Percentiles rank a stretch among this genome's conserved stretches.
Evolutionary conservation across 2,329 filamentous ascomycete species (phyloP).

Genomic region (Geosmithia flava): DNA sequence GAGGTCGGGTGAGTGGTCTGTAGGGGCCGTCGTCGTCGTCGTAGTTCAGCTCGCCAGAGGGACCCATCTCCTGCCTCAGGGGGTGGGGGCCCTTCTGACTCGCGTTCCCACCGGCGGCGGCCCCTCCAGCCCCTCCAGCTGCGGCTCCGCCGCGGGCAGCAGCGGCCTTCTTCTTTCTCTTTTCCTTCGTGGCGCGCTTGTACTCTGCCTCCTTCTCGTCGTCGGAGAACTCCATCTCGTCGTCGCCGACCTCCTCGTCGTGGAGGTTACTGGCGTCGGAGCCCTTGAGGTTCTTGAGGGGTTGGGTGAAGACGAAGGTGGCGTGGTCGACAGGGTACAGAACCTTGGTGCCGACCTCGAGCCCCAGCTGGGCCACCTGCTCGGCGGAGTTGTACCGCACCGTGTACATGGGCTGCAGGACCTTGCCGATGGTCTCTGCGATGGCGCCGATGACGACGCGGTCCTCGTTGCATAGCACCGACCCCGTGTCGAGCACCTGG

Average conservation of each 20-base stretch:
- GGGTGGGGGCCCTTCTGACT: slow-evolving; percentile 21
- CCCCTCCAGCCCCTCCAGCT: slow-evolving; percentile 10
- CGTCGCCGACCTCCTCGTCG: slow-evolving; percentile 77
- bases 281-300: slow-evolving; percentile 67
- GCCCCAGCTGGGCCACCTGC: slow-evolving; percentile 53
- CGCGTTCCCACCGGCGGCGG: background rate
- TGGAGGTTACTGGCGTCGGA: slow-evolving; percentile 92
- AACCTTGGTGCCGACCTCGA: slow-evolving; percentile 58
- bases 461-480: slow-evolving; percentile 68
- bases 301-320: slow-evolving; percentile 75
- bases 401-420: slow-evolving; percentile 77
- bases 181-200: slow-evolving; percentile 57
- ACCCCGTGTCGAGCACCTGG: slow-evolving; percentile 72
- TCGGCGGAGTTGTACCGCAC: slow-evolving; percentile 59
- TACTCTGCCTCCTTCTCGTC: slow-evolving; percentile 87
- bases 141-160: slow-evolving; percentile 21
- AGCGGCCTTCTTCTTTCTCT: slow-evolving; percentile 39
- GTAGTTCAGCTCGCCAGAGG: slow-evolving; percentile 37
- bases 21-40: slow-evolving; percentile 60
- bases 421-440: slow-evolving; percentile 75
- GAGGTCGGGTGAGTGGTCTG: slow-evolving; percentile 56
- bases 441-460: slow-evolving; percentile 69
- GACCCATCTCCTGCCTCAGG: slow-evolving; percentile 23
- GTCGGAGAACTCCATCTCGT: slow-evolving; percentile 92
- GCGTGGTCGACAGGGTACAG: slow-evolving; percentile 74